Percentiles rank a stretch among this genome's conserved stretches.
phyloP scores from a whole-genome alignment of 257 asterid species.

The Solanum lignicaule region DNA sequence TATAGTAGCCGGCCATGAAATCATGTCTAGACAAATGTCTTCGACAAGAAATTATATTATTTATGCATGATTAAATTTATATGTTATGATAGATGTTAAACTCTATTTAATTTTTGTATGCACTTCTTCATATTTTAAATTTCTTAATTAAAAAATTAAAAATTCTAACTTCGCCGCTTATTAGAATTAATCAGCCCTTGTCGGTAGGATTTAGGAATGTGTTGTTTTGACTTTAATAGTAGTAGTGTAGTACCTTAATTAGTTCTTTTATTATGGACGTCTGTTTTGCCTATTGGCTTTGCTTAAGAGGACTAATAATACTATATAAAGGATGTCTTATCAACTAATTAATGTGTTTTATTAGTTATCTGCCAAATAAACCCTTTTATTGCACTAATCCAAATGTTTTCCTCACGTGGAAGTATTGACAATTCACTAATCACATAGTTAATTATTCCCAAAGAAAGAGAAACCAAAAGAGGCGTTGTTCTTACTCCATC shows the following conservation, averaged over 20 bases:
- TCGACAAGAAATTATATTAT: neutral
- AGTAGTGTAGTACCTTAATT: neutral
- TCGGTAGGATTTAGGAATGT: neutral
- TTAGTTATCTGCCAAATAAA: neutral
- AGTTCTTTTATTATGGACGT: neutral
- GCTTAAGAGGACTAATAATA: neutral
- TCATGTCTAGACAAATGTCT: neutral
- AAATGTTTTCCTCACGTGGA: neutral
- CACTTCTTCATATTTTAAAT: neutral
- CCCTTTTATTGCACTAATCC: neutral
- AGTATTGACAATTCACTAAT: neutral
- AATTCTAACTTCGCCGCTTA: rapidly evolving
- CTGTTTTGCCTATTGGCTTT: neutral
- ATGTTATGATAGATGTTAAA: neutral
- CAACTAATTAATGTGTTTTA: neutral
- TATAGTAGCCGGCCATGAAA: neutral
- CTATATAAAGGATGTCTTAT: neutral
- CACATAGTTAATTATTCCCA: neutral
- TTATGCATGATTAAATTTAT: neutral
- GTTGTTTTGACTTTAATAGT: neutral
- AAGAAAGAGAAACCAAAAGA: neutral
- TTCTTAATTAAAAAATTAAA: rapidly evolving
- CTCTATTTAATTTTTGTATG: neutral
- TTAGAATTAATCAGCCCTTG: neutral
- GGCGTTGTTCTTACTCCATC: neutral